Evolutionary conservation across 108 stramenopile species (phyloP).

Genomic region (Nitzschia putrida): DNA sequence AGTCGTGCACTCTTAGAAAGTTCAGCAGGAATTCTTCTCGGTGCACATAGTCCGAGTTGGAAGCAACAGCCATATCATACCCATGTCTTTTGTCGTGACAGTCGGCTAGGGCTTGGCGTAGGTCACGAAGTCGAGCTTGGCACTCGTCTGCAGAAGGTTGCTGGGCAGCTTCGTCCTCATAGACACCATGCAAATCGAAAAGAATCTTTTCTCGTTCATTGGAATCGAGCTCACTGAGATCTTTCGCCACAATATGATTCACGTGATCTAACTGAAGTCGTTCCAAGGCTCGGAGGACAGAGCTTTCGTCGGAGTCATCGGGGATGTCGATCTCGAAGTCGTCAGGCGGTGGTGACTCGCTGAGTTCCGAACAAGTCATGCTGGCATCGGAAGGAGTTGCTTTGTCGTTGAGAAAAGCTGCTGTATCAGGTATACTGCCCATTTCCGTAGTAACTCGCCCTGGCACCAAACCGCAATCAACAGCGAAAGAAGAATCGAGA

Average conservation of each 20-base stretch:
- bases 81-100: not conserved
- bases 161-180: not conserved
- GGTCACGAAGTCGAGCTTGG: not conserved
- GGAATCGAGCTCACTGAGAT: conserved; percentile 20
- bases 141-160: not conserved
- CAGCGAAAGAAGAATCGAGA: no score
- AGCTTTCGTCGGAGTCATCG: no score
- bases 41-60: conserved; percentile 15
- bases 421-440: no score
- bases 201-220: conserved; percentile 21
- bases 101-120: not conserved
- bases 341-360: no score
- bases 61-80: conserved; percentile 4
- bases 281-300: no score
- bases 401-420: no score
- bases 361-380: no score
- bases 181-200: conserved; percentile 19
- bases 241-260: conserved; percentile 25
- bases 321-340: no score
- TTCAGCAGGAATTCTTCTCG: conserved; percentile 19
- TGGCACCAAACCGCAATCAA: no score
- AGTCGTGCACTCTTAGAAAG: conserved; percentile 33
- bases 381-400: no score
- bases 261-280: not conserved
- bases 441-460: no score